Base-by-base conservation (phyloP, 2,329 filamentous ascomycete species). In the Arthrinium phaeospermum region DNA sequence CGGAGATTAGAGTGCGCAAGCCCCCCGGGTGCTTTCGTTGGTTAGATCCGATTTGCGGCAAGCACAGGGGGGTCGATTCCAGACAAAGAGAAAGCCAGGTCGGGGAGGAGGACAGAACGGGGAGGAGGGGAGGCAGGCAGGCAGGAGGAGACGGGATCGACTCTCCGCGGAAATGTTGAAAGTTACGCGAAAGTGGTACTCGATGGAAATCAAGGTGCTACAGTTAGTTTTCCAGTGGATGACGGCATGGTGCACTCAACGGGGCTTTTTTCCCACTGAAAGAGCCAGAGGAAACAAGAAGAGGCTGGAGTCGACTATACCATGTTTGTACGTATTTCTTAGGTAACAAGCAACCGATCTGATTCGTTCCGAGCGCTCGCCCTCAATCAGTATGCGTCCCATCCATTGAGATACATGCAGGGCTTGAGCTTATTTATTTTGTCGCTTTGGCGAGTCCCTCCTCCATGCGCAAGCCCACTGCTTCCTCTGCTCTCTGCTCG, bases 91-190 rank as follows among this genome's bases (percentile, higher is more conserved):
- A 22, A 49, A 49, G 46, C 22, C 46, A n/a, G 46, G 46, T n/a
- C 46, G 46, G 19, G 45, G 45, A 47, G 45, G 45, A 46, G 19
- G 45, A 46, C 45, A 19, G 2, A 46, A 46, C 16, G 45, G 46
- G 46, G 46, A 47, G 46, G 46, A 49, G 22, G 46, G n/a, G 16
- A 47, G 46, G 19, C 16, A 47, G 46, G n/a, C 4, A 47, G 46
- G 19, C 16, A 47, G 46, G 19, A 22, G 46, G 19, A 47, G 53
- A 57, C 4, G 14, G 30, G 51, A 61, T 22, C 6, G 27, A 57
- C 24, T 37, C 57, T 64, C 57, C 57, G 57, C 57, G 57, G 57
- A 64, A 41, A 64, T 64, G 57, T 30, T 64, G 57, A 64, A 41
- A 64, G 34, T 37, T n/a, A 41, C 41, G 19, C 34, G 57, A 41